Evolutionary conservation across 228 moss, liverwort and hornwort genomes (phyloP).

Genomic region (Sphagnum magellanicum): DNA sequence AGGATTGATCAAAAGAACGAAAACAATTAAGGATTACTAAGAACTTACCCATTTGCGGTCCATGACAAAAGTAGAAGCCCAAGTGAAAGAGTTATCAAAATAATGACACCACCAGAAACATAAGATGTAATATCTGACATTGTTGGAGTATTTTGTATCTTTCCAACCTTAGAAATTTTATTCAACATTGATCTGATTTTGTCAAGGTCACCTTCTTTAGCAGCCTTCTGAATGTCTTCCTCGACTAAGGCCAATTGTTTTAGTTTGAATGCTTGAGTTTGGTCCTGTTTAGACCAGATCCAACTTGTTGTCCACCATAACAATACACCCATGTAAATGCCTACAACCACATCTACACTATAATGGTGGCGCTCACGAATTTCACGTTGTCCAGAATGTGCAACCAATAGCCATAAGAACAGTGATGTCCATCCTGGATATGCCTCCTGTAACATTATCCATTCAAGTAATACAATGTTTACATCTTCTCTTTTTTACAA

Average conservation of each 20-base stretch:
- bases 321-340: conserved; percentile 57
- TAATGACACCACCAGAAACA: conserved; percentile 28
- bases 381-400: conserved; percentile 70
- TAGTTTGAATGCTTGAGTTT: conserved; percentile 20
- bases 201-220: conserved; percentile 67
- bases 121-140: conserved; percentile 15
- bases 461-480: too few species aligned
- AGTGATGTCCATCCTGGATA: conserved; percentile 68
- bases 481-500: too few species aligned
- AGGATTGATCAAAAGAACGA: not conserved
- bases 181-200: conserved; percentile 49
- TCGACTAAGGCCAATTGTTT: conserved; percentile 27
- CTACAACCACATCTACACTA: conserved; percentile 66
- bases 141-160: conserved; percentile 16
- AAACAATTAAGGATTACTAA: not conserved
- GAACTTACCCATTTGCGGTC: conserved; percentile 56
- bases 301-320: conserved; percentile 64
- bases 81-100: conserved; percentile 40
- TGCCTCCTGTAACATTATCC: conserved; percentile 46
- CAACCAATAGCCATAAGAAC: conserved; percentile 63
- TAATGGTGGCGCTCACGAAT: conserved; percentile 94
- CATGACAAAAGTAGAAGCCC: conserved; percentile 59
- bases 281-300: conserved; percentile 58
- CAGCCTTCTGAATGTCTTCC: conserved; percentile 57
- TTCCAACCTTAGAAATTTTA: conserved; percentile 17